These are phyloP conservation scores for Acanthochlamys bracteata DNA, from an alignment of 106 monocot genomes.

Conservation along the genomic window DNA sequence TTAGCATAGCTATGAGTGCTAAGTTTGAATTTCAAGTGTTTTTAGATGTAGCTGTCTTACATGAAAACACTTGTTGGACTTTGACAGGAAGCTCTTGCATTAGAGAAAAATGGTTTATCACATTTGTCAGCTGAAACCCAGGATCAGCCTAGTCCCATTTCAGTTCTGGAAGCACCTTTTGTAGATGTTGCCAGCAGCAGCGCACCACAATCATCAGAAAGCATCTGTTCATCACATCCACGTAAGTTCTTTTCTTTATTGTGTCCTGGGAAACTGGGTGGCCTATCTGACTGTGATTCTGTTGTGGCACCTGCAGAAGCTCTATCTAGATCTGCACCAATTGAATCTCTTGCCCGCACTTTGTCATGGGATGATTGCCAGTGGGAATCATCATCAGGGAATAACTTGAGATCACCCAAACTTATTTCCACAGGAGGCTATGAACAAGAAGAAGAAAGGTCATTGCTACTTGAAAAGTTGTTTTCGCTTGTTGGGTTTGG, in stretches of 20 bases:
- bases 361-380: conserved; percentile 36
- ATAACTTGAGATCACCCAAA: conserved; percentile 16
- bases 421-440: conserved; percentile 14
- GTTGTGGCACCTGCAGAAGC: conserved; percentile 24
- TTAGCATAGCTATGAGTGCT: background rate
- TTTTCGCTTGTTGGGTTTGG: conserved; percentile 51
- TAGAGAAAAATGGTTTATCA: conserved; percentile 23
- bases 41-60: background rate
- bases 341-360: conserved; percentile 58
- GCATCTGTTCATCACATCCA: conserved; percentile 13
- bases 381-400: conserved; percentile 7
- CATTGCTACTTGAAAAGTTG: conserved; percentile 45
- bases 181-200: conserved; percentile 24
- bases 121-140: conserved; percentile 12
- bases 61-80: background rate
- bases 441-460: conserved; percentile 37
- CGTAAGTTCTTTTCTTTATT: conserved; percentile 31
- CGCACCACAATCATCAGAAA: conserved; percentile 24
- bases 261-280: background rate
- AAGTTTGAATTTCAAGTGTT: background rate
- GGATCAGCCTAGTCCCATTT: conserved; percentile 43
- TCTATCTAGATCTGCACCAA: conserved; percentile 49
- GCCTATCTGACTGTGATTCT: background rate
- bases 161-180: conserved; percentile 32
- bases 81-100: conserved; percentile 31